A percentile compares a stretch with the other conserved stretches of the same genome.
Conservation (phyloP, 176 grass and related monocot genomes). For the Musa itinerans region DNA sequence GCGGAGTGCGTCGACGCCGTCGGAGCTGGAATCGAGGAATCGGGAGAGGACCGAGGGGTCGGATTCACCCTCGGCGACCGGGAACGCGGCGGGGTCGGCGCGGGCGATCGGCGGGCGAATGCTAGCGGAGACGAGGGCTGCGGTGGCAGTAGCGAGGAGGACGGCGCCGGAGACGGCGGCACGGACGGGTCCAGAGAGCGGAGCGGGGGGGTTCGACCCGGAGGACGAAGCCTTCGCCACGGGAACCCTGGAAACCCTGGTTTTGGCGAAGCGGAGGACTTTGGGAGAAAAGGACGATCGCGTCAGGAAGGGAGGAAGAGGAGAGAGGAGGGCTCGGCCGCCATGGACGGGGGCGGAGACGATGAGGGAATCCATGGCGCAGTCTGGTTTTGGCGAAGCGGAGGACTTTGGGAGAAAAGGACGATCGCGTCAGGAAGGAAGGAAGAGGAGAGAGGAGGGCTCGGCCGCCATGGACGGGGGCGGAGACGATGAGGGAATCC, state of each 20-base stretch:
- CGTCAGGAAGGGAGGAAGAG: background rate
- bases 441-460: background rate
- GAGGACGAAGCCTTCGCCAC: constrained; percentile 20
- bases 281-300: background rate
- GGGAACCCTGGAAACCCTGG: background rate
- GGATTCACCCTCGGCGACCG: background rate
- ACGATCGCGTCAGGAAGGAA: background rate
- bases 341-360: constrained; percentile 5
- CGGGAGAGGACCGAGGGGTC: constrained; percentile 13
- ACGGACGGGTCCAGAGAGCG: constrained; percentile 41
- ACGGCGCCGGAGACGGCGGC: constrained; percentile 44
- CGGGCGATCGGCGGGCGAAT: constrained; percentile 13
- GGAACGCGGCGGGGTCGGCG: constrained; percentile 2
- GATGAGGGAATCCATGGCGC: constrained; percentile 5
- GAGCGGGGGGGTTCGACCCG: background rate
- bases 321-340: background rate
- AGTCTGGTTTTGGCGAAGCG: background rate
- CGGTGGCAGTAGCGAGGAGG: constrained; percentile 22
- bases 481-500: background rate
- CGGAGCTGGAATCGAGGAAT: constrained; percentile 20
- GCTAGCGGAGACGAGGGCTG: constrained; percentile 31
- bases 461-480: background rate
- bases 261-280: background rate
- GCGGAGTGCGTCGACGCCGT: constrained; percentile 9
- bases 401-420: background rate